Evolutionary conservation across 805 yeast species (phyloP), one percentile per base, ranked within the genome.

Genomic region (Starmera pachycereana): DNA sequence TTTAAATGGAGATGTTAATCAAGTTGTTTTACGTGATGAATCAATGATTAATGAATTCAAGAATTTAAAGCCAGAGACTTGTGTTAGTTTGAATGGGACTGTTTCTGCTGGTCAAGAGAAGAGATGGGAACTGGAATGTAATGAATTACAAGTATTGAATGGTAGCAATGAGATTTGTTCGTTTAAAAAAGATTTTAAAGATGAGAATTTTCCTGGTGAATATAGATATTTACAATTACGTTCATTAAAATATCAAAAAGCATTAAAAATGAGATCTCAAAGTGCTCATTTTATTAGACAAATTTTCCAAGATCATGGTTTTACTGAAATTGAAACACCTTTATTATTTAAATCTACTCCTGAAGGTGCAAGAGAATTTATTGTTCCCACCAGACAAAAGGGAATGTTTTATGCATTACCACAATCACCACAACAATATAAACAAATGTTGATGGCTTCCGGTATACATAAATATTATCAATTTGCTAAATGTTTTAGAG

Each of bases 391-490:
- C 0, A 70, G 97, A 47, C 63, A 71, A 12, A 55, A 63, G 2
- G 60, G 62, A 3, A 62, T 66, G 25, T 82, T 84, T 58, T 92
- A 90, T 57, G 97, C 98, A 0, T 66, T 92, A 27, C 97, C 97
- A 0, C 99, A 92, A 58, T 86, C 96, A 12, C 99, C 98, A 0
- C 99, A 92, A 57, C 98, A 92, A 56, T 92, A 90, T 56, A 92
- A 92, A 56, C 98, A 92, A 60, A 66, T 92, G 33, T 65, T 92
- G 29, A 92, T 92, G 88, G 95, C 97, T 1, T 81, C 95, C 33
- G 98, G 98, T 1, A 76, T 92, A 32, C 71, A 81, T 38, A 70
- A 76, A 37, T 92, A 92, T 60, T 92, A 76, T 60, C 98, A 92
- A 61, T 66, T 92, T 32, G 97, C 98, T 4, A 79, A 76, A 53